Evolutionary conservation across 495 filamentous ascomycete genomes (phyloP), one percentile per base, ranked within the genome.

Genomic region (Penicillium ochrochloron): DNA sequence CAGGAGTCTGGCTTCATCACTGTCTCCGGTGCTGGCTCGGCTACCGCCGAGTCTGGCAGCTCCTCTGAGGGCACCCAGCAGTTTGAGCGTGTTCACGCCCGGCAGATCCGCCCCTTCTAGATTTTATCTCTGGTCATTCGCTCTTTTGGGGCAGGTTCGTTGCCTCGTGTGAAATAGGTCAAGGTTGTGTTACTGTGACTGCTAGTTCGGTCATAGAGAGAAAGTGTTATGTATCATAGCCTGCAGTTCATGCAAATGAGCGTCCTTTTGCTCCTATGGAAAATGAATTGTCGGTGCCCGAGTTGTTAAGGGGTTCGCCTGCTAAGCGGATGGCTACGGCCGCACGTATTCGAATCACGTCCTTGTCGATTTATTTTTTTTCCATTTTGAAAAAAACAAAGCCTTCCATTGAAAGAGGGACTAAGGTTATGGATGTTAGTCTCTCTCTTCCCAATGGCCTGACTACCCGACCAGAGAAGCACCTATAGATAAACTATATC

Each of bases 11-110:
- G 46, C 51, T 55, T 61, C 37, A 35, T 42, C 57, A 34, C 25
- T 34, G 35, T 57, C 27, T 54, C 66, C 1, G 35, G 35, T 23
- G 48, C 59, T 42, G 58, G 53, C 34, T 58, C 62, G n/a, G 55
- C 55, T 41, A 46, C 8, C 34, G 39, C 60, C 33, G n/a, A 55
- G 46, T 2, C 31, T 48, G 57, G 23, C 9, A 34, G 41, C 4
- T 37, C 58, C 21, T 50, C 42, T 19, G 33, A 41, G 11, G 59
- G 48, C 3, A 41, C 21, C n/a, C 23, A 59, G 44, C 33, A 25
- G 25, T 72, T 74, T 50, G 39, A 68, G 37, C 75, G 73, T 25
- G 29, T 69, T 23, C 75, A 77, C 41, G 69, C 73, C 48, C 75
- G 75, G 55, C 73, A 75, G 56, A 61, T 76, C 57, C 68, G 59